Conservation (phyloP, 345 rosid species). For the Linum lewisii region DNA sequence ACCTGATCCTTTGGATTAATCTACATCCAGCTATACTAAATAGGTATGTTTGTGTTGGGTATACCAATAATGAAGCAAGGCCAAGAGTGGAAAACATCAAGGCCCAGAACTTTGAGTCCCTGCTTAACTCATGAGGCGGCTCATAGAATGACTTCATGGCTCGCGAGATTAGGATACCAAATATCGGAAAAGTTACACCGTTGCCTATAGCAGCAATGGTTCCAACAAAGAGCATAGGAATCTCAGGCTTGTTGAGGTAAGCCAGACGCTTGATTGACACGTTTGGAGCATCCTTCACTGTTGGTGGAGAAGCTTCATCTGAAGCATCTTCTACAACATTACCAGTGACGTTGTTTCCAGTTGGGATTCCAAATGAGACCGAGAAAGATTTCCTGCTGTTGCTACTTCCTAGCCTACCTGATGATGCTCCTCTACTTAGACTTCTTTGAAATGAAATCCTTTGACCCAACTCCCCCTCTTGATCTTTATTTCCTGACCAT, state of each 20-base stretch:
- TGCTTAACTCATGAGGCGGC: not conserved
- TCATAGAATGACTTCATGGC: not conserved
- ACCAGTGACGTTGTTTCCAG: not conserved
- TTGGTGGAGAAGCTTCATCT: not conserved
- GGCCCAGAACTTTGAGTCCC: not conserved
- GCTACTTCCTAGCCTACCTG: too few relatives aligned
- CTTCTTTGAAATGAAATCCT: constrained; percentile 12
- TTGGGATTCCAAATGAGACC: constrained; percentile 1
- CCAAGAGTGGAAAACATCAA: not conserved
- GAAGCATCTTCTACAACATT: not conserved
- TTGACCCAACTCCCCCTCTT: constrained; percentile 16
- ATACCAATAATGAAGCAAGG: not conserved
- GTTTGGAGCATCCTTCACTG: constrained; percentile 8
- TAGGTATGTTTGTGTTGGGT: not conserved
- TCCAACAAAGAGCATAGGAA: constrained; percentile 27
- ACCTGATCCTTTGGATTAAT: constrained; percentile 1
- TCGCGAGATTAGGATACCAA: not conserved
- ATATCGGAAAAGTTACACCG: constrained; percentile 10
- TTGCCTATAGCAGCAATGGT: constrained; percentile 18
- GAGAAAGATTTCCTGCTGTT: constrained; percentile 11
- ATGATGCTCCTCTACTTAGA: constrained; percentile 14
- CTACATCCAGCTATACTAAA: not conserved
- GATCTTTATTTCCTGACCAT: constrained; percentile 17
- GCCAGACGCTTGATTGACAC: constrained; percentile 31
- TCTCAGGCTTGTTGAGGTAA: constrained; percentile 30